Evolutionary conservation across 352 stramenopile species (phyloP), one percentile per base, ranked within the genome.

Genomic region (Globisporangium barbulae): DNA sequence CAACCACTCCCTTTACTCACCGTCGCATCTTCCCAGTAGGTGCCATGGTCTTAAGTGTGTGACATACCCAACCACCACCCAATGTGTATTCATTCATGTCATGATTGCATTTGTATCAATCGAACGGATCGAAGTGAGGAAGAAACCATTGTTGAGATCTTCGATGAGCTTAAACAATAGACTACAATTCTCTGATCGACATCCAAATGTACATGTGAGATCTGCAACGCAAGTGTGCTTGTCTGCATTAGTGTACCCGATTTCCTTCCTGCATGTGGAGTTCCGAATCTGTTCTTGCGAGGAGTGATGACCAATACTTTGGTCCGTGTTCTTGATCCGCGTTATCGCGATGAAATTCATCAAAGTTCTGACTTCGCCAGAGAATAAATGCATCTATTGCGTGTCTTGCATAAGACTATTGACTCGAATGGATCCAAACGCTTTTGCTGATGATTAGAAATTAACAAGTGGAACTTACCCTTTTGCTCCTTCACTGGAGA

Each of bases 141-240:
- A 87, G 63, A 83, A 83, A 72, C 72, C 54, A 79, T 85, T 81
- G 77, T 88, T 72, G 81, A 90, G 80, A 81, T 79, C 65, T 71
- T 83, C 75, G 62, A 89, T 78, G 83, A 92, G n/a, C 63, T 55
- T 74, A 54, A 64, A 81, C 78, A 79, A 91, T 84, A 71, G 83
- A 92, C 83, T 92, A 92, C 83, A 92, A 92, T 92, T 92, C 83
- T 92, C 83, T 90, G 83, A 92, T 92, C 83, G 81, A 90, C 89
- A 33, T 28, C 63, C 66, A 10, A 60, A 48, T 39, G 25, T 28
- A 28, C 25, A 28, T 28, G 25, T 28, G 25, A 28, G 25, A 28
- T 28, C 25, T 28, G 25, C 25, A 28, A 28, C 25, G 25, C 25
- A 28, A 28, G 25, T 28, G 2, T 28, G 25, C 57, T 53, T 64